Evolutionary conservation across 2,329 filamentous ascomycete species (phyloP).

Genomic region (Myotisia sp.): DNA sequence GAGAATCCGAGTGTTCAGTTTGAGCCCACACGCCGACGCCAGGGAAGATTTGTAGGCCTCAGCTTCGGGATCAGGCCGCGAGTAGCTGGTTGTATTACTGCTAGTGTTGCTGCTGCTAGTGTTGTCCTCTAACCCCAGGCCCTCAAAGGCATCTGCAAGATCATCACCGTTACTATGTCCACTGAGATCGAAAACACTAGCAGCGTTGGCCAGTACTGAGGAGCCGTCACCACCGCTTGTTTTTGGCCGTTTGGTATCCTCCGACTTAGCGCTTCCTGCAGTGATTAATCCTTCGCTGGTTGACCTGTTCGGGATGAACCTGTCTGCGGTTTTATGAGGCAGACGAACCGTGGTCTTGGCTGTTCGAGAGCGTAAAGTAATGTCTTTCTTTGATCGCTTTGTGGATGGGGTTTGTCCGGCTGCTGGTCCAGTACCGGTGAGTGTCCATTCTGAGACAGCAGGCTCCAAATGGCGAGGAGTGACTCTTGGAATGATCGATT

Average conservation of each 20-base stretch:
- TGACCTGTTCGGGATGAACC: conserved; percentile 88
- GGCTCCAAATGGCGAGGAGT: conserved; percentile 76
- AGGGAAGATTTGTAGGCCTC: conserved; percentile 86
- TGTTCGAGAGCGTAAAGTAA: conserved; percentile 33
- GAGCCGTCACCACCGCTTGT: conserved; percentile 57
- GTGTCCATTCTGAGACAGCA: conserved; percentile 79
- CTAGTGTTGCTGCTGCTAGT: conserved; percentile 44
- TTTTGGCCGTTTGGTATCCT: conserved; percentile 62
- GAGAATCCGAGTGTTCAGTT: conserved; percentile 84
- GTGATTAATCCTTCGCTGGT: conserved; percentile 81
- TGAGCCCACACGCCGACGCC: conserved; percentile 81
- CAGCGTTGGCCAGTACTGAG: conserved; percentile 59
- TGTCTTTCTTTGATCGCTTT: conserved; percentile 8
- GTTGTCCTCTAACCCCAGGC: conserved; percentile 60
- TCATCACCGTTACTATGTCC: conserved; percentile 54
- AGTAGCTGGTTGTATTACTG: too few relatives aligned
- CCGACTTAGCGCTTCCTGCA: conserved; percentile 68
- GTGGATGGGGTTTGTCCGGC: conserved; percentile 38
- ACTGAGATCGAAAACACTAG: conserved; percentile 50
- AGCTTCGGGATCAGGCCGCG: conserved; percentile 71
- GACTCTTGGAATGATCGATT: conserved; percentile 58
- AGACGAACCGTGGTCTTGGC: conserved; percentile 53
- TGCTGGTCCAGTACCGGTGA: conserved; percentile 63
- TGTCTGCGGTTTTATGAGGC: conserved; percentile 60
- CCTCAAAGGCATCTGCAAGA: conserved; percentile 63